Conservation (phyloP, 2,329 filamentous ascomycete genomes). For the Trichoderma sp. region DNA sequence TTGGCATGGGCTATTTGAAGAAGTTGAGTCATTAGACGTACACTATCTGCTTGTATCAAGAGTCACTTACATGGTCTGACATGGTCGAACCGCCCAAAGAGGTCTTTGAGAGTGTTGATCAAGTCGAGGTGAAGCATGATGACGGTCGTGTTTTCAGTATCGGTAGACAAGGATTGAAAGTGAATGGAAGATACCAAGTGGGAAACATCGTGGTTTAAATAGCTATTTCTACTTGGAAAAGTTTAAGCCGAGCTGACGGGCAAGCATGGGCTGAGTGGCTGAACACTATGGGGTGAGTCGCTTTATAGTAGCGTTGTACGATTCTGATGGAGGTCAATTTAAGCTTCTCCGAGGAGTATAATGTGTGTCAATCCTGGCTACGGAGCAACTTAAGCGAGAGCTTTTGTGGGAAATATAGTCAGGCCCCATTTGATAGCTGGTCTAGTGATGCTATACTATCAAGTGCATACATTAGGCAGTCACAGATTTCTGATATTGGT, state of each 20-base stretch:
- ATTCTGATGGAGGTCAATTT: background rate
- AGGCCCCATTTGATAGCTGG: background rate
- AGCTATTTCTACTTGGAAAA: background rate
- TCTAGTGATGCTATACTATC: no score
- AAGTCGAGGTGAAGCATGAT: slow-evolving; percentile 19
- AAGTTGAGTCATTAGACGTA: background rate
- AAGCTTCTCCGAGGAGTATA: slow-evolving; percentile 10
- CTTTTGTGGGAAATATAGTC: background rate
- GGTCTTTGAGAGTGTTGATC: slow-evolving; percentile 14
- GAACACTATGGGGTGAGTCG: background rate
- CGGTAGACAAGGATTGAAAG: background rate
- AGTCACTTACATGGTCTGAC: slow-evolving; percentile 10
- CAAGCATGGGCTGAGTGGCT: background rate
- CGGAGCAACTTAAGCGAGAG: background rate
- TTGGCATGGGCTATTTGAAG: slow-evolving; percentile 14
- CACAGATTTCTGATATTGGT: background rate
- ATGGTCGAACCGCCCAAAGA: slow-evolving; percentile 4
- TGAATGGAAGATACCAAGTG: no score
- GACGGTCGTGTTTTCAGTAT: background rate
- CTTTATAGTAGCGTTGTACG: background rate
- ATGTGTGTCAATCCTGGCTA: background rate
- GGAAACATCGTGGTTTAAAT: background rate
- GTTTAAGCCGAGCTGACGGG: background rate
- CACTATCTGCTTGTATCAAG: background rate
- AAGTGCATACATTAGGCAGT: slow-evolving; percentile 1